Percentiles rank a stretch among this genome's conserved stretches.
phyloP scores from a whole-genome alignment of 306 rosid species.

The Carpinus fangiana region DNA sequence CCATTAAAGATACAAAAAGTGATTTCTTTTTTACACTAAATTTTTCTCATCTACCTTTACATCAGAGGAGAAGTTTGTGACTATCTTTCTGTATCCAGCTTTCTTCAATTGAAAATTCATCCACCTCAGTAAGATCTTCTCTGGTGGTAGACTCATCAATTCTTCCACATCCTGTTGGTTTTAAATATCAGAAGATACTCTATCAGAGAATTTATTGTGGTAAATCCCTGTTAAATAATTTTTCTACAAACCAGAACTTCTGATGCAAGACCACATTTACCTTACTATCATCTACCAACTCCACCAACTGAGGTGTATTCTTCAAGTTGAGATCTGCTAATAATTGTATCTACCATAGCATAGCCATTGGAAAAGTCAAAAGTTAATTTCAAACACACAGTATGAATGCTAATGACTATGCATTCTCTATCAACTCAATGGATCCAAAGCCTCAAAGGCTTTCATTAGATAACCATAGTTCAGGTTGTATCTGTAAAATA shows the following conservation, averaged over 20 bases:
- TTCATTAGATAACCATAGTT: constrained; percentile 6
- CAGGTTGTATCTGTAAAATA: not conserved
- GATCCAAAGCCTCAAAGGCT: constrained; percentile 1
- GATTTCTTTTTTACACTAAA: not conserved
- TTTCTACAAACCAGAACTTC: constrained; percentile 7
- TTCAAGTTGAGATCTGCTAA: constrained; percentile 91
- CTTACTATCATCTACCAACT: constrained; percentile 86
- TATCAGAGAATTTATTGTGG: constrained; percentile 7
- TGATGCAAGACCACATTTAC: constrained; percentile 40
- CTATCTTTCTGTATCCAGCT: constrained; percentile 70
- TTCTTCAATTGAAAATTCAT: constrained; percentile 95
- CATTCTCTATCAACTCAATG: constrained; percentile 1
- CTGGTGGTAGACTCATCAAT: constrained; percentile 94
- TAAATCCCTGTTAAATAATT: not conserved
- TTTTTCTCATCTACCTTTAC: constrained; percentile 61
- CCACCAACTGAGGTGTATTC: constrained; percentile 95
- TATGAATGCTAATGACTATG: not conserved
- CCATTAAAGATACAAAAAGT: not conserved
- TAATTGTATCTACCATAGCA: constrained; percentile 75
- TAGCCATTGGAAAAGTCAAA: constrained; percentile 30
- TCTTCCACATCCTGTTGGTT: constrained; percentile 89
- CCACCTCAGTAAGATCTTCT: constrained; percentile 91
- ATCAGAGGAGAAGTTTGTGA: constrained; percentile 90
- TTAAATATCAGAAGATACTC: constrained; percentile 24
- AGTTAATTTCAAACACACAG: constrained; percentile 2